These are phyloP conservation scores for Aspergillus brunneoviolaceus DNA, from an alignment of 2,329 filamentous ascomycete species.

Conservation along the genomic window DNA sequence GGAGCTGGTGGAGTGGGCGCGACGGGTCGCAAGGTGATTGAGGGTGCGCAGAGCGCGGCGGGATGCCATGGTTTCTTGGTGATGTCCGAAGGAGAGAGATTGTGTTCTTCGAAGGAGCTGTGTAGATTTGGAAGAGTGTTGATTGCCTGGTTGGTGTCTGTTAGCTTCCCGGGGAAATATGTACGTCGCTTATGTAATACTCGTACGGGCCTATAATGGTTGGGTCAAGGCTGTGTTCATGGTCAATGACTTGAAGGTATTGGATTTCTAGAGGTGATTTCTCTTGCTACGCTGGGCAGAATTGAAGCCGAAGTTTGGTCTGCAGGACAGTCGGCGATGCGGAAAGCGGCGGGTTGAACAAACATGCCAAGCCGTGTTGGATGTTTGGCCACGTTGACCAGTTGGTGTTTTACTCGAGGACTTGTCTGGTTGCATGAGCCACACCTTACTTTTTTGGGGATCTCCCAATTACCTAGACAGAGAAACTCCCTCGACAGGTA, in stretches of 20 bases:
- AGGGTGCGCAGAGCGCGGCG: constrained; percentile 9
- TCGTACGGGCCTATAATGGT: background rate
- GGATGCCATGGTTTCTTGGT: constrained; percentile 2
- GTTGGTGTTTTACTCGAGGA: no score
- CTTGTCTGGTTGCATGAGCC: background rate
- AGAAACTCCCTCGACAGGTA: background rate
- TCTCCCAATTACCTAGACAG: background rate
- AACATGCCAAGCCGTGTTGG: constrained; percentile 19
- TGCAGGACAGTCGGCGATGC: background rate
- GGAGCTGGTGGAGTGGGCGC: constrained; percentile 55
- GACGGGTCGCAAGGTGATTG: constrained; percentile 9
- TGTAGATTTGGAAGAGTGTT: background rate
- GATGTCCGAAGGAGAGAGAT: background rate
- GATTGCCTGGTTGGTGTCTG: background rate
- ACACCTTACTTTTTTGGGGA: background rate
- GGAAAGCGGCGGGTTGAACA: constrained; percentile 2
- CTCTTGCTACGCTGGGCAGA: background rate
- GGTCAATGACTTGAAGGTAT: background rate
- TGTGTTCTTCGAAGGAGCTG: background rate
- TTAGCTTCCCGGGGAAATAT: background rate
- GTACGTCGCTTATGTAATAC: no score
- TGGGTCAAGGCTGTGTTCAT: background rate
- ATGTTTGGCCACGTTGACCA: background rate
- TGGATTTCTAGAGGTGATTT: background rate
- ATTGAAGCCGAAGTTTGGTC: constrained; percentile 8